Evolutionary conservation across 495 filamentous ascomycete species (phyloP), one percentile per base, ranked within the genome.

Genomic region (Penicillium cinerascens): DNA sequence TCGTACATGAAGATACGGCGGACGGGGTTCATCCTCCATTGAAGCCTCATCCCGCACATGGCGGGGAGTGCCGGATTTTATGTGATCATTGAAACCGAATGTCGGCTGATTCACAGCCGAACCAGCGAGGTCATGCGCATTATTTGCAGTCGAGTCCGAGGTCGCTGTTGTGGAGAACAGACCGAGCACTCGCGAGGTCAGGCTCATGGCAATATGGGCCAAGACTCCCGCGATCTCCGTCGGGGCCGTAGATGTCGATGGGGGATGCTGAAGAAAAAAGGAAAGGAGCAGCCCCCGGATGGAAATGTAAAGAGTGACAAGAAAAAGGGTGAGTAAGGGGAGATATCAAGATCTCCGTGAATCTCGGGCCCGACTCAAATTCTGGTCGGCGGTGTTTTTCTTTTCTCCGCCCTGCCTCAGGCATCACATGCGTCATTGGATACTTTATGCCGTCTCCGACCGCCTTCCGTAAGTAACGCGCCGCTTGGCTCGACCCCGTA

Each of bases 1-100:
- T 62, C 84, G 63, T 71, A 87, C 84, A 76, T 87, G 82, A 55
- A 82, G 60, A 64, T 87, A 87, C 39, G 82, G 82, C 44, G 82
- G 79, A 44, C 85, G 73, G 46, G 70, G 72, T 60, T 82, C 76
- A 58, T 81, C 73, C 58, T 59, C 46, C 39, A 55, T 21, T 46
- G 55, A 13, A 38, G 48, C 26, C 13, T 35, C 55, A 55, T 62
- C 47, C 37, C 44, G 61, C 17, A 38, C 55, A 52, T 59, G 50
- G 11, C 45, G 49, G 51, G 45, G 42, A 20, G 44, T 25, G 27
- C 22, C 18, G 22, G 33, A 16, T 15, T 4, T 29, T 48, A 48
- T 44, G 26, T 42, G 53, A 52, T 60, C 18, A 42, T 51, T 15
- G 15, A 50, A 40, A 20, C n/a, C 17, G 27, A 18, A 25, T 43